Conservation (phyloP, 768 basidiomycete genomes). For the Kwoniella botswanensis region DNA sequence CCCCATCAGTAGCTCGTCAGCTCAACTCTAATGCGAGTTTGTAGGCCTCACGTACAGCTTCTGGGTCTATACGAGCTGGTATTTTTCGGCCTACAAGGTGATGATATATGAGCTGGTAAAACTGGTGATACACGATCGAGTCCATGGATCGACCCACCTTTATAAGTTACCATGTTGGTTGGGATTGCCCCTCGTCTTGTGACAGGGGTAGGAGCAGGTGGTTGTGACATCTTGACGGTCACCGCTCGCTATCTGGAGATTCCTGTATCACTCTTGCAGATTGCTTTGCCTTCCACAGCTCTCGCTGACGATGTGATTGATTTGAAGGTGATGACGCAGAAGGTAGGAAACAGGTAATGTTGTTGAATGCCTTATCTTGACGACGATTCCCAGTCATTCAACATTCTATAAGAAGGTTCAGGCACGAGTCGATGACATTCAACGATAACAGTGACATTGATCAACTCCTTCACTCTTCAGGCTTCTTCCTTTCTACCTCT, state of each 20-base stretch:
- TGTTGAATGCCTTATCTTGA: background rate
- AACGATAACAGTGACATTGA: background rate
- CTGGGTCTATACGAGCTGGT: slow-evolving; percentile 50
- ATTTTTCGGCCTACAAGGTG: slow-evolving; percentile 32
- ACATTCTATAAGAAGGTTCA: background rate
- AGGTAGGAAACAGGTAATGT: background rate
- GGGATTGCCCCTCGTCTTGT: slow-evolving; percentile 42
- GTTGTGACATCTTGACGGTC: slow-evolving; percentile 10
- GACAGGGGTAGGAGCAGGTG: slow-evolving; percentile 22
- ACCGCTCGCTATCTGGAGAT: background rate
- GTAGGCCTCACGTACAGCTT: slow-evolving; percentile 38
- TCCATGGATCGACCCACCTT: slow-evolving; percentile 24
- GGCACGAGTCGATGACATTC: background rate
- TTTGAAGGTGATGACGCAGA: background rate
- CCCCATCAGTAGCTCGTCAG: slow-evolving; percentile 4
- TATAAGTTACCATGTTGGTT: slow-evolving; percentile 48
- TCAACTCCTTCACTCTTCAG: background rate
- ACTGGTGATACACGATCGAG: background rate
- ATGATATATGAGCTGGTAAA: slow-evolving; percentile 1
- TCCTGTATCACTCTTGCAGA: too few species aligned
- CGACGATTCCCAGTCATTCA: background rate
- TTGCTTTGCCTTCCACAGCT: background rate
- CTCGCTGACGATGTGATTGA: background rate
- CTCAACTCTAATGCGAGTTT: background rate
- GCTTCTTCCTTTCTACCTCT: background rate